Conservation (phyloP, 257 asterid genomes). For the Fraxinus cuspidata region DNA sequence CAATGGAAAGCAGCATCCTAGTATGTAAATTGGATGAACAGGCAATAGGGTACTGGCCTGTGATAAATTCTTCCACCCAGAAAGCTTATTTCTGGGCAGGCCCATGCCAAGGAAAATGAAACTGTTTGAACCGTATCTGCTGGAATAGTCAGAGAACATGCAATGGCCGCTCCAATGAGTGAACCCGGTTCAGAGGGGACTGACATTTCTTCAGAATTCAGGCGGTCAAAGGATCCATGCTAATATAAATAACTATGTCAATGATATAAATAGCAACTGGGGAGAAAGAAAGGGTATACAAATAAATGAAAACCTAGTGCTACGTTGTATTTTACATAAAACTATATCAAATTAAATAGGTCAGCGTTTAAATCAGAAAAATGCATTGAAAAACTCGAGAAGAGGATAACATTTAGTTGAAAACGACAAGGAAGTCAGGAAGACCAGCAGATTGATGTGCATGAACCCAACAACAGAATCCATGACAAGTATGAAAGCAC, state of each 20-base stretch:
- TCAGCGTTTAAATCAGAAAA: not conserved
- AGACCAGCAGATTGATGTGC: constrained; percentile 15
- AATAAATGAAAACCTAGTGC: not conserved
- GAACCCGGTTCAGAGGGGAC: constrained; percentile 83
- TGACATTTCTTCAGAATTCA: constrained; percentile 62
- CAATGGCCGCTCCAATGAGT: constrained; percentile 83
- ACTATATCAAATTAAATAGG: not conserved
- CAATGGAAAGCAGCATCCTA: constrained; percentile 26
- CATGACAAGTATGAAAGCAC: constrained; percentile 13
- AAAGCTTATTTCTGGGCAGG: constrained; percentile 84
- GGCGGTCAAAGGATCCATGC: constrained; percentile 90
- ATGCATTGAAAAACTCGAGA: not conserved
- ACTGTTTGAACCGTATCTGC: constrained; percentile 58
- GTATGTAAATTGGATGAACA: constrained; percentile 14
- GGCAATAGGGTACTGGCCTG: constrained; percentile 52
- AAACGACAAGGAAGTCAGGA: constrained; percentile 8
- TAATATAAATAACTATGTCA: constrained; percentile 23
- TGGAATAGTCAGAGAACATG: constrained; percentile 81
- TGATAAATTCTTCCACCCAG: constrained; percentile 83
- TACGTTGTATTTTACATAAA: not conserved
- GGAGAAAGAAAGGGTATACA: not conserved
- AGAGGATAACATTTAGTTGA: constrained; percentile 9
- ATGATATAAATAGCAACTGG: not conserved
- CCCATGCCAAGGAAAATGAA: constrained; percentile 88
- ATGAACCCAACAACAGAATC: constrained; percentile 22